Base-by-base conservation (phyloP, 1,284 basidiomycete genomes). In the Leccinum solheimii region DNA sequence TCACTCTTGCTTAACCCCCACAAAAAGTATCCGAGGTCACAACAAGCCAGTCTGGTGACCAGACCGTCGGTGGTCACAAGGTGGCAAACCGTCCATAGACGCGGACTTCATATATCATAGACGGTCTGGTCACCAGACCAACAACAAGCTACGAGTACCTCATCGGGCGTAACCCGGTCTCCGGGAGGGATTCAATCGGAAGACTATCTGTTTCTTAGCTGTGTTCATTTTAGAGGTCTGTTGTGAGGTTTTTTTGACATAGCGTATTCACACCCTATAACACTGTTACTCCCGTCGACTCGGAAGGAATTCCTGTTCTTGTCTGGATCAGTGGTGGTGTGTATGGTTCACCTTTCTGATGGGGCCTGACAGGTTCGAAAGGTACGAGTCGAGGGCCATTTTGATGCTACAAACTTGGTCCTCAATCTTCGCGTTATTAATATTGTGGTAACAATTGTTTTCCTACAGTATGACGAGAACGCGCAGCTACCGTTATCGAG, bases 401-500 rank as follows among this genome's bases (percentile, higher is more conserved):
- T 38, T 14, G 1, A 36, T 45, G 7, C 13, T 8, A 2, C 5
- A 3, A 16, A 1, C 16, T 11, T 43, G 40, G 40, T 32, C 1
- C 14, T 50, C 53, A 19, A 43, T 19, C 11, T 27, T 49, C 45
- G 36, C 72, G 3, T 76, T 75, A 1, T 74, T 3, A 9, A 30
- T 30, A 30, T 30, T 76, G 23, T 30, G 75, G 1, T 36, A 11
- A 36, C 34, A 6, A 36, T 75, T 8, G 62, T 74, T 10, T 38
- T 21, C 21, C 21, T 21, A 21, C 21, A 21, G 21, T 21, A 75
- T 32, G 70, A 69, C 10, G 79, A 78, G 1, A 68, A 71, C 34
- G 77, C 77, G 0, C 65, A 69, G 9, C 82, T 80, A 1, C 75
- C 76, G 0, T 63, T 83, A 9, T 84, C 82, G 69, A 70, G 69